A percentile compares a stretch with the other conserved stretches of the same genome.
phyloP scores from a whole-genome alignment of 176 grass and related monocot genomes.

The Saccharum officinarum region DNA sequence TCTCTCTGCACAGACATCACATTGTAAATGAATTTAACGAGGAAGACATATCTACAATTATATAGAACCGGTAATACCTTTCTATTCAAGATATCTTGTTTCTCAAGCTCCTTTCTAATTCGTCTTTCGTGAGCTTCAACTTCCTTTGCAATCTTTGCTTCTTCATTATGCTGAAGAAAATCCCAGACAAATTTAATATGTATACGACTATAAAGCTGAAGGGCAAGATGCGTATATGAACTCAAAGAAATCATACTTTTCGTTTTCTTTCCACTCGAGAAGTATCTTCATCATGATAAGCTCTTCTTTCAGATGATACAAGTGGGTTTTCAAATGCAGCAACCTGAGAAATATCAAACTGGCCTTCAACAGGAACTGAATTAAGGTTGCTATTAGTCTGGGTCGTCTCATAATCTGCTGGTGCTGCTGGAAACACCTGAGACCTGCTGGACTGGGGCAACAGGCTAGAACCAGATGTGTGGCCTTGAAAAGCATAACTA shows the following conservation, averaged over 20 bases:
- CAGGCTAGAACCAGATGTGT: constrained; percentile 57
- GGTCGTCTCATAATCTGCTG: constrained; percentile 62
- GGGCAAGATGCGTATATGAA: constrained; percentile 21
- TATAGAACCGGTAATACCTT: constrained; percentile 57
- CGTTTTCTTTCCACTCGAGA: constrained; percentile 74
- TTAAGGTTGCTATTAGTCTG: constrained; percentile 54
- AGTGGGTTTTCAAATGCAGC: constrained; percentile 66
- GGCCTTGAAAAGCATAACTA: constrained; percentile 84
- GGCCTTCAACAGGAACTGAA: constrained; percentile 56
- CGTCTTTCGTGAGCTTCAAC: constrained; percentile 94
- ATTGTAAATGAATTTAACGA: constrained; percentile 21
- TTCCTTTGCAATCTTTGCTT: constrained; percentile 98
- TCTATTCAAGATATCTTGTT: constrained; percentile 90
- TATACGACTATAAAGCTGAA: constrained; percentile 19
- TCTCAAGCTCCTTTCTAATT: constrained; percentile 97
- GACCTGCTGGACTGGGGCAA: constrained; percentile 61
- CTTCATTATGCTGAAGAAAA: constrained; percentile 65
- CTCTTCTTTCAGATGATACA: constrained; percentile 65
- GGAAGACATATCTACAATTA: constrained; percentile 31
- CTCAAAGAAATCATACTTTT: constrained; percentile 64
- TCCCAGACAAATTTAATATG: constrained; percentile 29
- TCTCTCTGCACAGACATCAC: constrained; percentile 60
- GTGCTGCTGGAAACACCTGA: constrained; percentile 53
- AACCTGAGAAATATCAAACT: constrained; percentile 62
- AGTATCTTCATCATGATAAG: constrained; percentile 69